Percentiles rank a stretch among this genome's conserved stretches.
These are phyloP conservation scores for Botrytis sinoallii DNA, from an alignment of 2,329 filamentous ascomycete genomes.

Conservation along the genomic window DNA sequence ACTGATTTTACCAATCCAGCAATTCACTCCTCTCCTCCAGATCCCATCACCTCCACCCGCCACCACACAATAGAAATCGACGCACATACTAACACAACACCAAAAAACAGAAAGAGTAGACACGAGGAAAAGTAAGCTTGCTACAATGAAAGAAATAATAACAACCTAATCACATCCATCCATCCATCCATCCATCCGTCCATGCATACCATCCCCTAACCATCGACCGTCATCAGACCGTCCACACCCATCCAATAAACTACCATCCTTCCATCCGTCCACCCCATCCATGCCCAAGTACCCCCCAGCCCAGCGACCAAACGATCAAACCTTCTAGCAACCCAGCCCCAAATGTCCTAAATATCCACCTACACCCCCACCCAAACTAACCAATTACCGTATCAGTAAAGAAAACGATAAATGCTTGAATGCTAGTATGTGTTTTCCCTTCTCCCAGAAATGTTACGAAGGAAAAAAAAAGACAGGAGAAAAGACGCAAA, in stretches of 20 bases:
- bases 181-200: background rate
- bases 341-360: slow-evolving; percentile 16
- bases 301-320: slow-evolving; percentile 11
- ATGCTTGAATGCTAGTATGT: slow-evolving; percentile 16
- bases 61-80: background rate
- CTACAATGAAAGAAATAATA: slow-evolving; percentile 20
- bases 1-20: background rate
- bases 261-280: slow-evolving; percentile 7
- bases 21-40: background rate
- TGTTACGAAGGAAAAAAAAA: background rate
- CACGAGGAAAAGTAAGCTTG: slow-evolving; percentile 9
- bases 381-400: slow-evolving; percentile 18
- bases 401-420: slow-evolving; percentile 10
- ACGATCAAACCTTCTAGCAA: slow-evolving; percentile 15
- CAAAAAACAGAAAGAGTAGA: background rate
- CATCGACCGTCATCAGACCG: slow-evolving; percentile 4
- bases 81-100: background rate
- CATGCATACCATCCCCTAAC: background rate
- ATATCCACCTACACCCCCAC: slow-evolving; percentile 11
- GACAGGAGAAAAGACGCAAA: slow-evolving; percentile 14
- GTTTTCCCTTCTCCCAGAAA: slow-evolving; percentile 13
- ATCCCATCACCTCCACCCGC: background rate
- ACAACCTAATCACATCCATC: slow-evolving; percentile 7
- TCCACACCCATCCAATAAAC: slow-evolving; percentile 5
- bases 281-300: slow-evolving; percentile 16